A percentile compares a stretch with the other conserved stretches of the same genome.
phyloP scores from a whole-genome alignment of 192 early-diverging fungal species.

The Coemansia guatemalensis region DNA sequence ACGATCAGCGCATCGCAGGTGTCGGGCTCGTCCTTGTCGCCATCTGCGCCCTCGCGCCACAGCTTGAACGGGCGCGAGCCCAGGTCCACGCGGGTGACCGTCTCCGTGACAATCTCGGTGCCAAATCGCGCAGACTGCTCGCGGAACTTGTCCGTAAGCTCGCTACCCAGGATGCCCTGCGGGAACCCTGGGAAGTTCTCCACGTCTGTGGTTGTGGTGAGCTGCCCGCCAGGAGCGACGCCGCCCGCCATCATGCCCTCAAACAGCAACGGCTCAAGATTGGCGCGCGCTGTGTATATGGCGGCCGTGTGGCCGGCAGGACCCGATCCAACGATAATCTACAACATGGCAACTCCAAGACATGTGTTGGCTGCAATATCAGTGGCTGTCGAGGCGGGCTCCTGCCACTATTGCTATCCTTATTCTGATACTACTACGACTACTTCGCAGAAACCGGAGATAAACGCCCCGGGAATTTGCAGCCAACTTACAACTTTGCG shows the following conservation, averaged over 20 bases:
- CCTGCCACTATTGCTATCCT: neutral
- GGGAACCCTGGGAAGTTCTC: slow-evolving; percentile 98
- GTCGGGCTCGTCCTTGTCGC: slow-evolving; percentile 62
- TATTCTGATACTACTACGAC: neutral
- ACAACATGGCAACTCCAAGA: neutral
- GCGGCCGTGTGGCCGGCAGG: slow-evolving; percentile 98
- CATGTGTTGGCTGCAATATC: neutral
- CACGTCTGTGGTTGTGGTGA: slow-evolving; percentile 95
- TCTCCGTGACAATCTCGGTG: slow-evolving; percentile 86
- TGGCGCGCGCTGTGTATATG: slow-evolving; percentile 93
- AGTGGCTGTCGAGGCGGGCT: neutral
- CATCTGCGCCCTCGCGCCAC: slow-evolving; percentile 81
- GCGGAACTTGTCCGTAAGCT: slow-evolving; percentile 85
- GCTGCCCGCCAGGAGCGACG: slow-evolving; percentile 75
- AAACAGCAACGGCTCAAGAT: slow-evolving; percentile 89
- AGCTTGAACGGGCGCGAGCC: slow-evolving; percentile 78
- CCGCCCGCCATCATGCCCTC: slow-evolving; percentile 96
- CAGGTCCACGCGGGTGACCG: slow-evolving; percentile 85
- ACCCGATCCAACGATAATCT: slow-evolving; percentile 85
- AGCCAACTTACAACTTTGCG: slow-evolving; percentile 33
- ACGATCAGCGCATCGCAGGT: slow-evolving; percentile 85
- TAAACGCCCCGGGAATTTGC: neutral
- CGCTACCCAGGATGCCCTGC: slow-evolving; percentile 80
- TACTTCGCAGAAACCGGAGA: neutral
- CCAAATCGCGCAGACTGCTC: slow-evolving; percentile 86